Conservation (phyloP, 129 eudicot species). For the Artemisia annua region DNA sequence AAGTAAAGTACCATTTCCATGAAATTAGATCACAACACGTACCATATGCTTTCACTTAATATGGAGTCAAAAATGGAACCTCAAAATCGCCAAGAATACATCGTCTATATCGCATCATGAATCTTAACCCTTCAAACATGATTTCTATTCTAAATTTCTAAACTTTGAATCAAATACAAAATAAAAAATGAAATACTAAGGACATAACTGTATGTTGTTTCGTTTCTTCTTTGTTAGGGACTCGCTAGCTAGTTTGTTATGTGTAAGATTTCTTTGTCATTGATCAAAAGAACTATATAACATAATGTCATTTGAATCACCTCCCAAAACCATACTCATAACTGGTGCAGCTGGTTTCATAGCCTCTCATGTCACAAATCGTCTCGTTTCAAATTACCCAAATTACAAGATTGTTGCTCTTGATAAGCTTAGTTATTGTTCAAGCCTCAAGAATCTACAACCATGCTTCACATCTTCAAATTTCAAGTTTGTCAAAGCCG, state of each 20-base stretch:
- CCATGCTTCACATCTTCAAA: constrained; percentile 41
- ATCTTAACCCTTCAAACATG: constrained; percentile 21
- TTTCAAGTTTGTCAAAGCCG: constrained; percentile 58
- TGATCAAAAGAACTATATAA: background rate
- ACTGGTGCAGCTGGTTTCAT: constrained; percentile 71
- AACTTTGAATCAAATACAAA: no score
- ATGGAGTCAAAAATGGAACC: constrained; percentile 37
- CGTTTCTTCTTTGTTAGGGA: no score
- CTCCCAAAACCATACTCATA: constrained; percentile 47
- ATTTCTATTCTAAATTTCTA: constrained; percentile 10
- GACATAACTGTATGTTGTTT: background rate
- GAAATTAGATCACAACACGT: constrained; percentile 24
- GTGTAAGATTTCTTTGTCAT: no score
- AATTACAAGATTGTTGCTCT: constrained; percentile 47
- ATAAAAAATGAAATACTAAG: no score
- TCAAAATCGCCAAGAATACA: constrained; percentile 31
- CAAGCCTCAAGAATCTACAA: constrained; percentile 46
- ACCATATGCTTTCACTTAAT: constrained; percentile 26
- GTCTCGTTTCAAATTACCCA: constrained; percentile 40
- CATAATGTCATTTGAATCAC: constrained; percentile 31
- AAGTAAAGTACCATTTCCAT: constrained; percentile 26
- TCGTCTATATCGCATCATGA: constrained; percentile 36
- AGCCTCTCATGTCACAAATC: constrained; percentile 52
- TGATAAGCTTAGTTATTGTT: constrained; percentile 56
- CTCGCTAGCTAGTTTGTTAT: no score